Evolutionary conservation across 1,139 yeast genomes (phyloP).

Genomic region (Kurtzmaniella natalensis): DNA sequence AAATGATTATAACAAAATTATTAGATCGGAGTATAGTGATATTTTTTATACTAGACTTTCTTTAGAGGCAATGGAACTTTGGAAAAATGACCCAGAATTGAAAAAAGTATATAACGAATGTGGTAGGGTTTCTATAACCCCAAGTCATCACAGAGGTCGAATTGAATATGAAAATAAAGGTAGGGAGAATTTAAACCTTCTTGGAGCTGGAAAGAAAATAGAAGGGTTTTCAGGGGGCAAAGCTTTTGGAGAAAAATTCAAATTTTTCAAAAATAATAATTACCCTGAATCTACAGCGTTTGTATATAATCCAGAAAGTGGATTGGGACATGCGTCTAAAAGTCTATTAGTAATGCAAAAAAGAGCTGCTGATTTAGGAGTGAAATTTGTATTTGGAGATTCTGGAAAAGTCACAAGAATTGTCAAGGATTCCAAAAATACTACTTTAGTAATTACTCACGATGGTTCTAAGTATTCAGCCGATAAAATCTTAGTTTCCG

Average conservation of each 20-base stretch:
- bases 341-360: constrained; percentile 16
- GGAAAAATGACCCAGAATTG: constrained; percentile 33
- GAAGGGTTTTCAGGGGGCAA: constrained; percentile 21
- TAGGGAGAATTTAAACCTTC: constrained; percentile 21
- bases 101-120: constrained; percentile 27
- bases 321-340: constrained; percentile 23
- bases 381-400: constrained; percentile 20
- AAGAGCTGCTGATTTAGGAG: constrained; percentile 19
- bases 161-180: constrained; percentile 28
- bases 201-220: constrained; percentile 25
- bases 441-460: constrained; percentile 15
- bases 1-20: constrained; percentile 43
- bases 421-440: constrained; percentile 7
- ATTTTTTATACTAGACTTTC: constrained; percentile 31
- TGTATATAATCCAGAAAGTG: constrained; percentile 21
- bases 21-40: constrained; percentile 40
- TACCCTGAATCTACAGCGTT: constrained; percentile 9
- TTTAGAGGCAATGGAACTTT: constrained; percentile 33
- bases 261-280: constrained; percentile 21
- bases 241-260: constrained; percentile 19
- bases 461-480: constrained; percentile 21
- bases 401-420: constrained; percentile 8
- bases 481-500: constrained; percentile 21
- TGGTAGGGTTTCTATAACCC: constrained; percentile 24
- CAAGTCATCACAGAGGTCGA: constrained; percentile 17